Evolutionary conservation across 2,329 filamentous ascomycete species (phyloP).

Genomic region (Cyclaneusma minus): DNA sequence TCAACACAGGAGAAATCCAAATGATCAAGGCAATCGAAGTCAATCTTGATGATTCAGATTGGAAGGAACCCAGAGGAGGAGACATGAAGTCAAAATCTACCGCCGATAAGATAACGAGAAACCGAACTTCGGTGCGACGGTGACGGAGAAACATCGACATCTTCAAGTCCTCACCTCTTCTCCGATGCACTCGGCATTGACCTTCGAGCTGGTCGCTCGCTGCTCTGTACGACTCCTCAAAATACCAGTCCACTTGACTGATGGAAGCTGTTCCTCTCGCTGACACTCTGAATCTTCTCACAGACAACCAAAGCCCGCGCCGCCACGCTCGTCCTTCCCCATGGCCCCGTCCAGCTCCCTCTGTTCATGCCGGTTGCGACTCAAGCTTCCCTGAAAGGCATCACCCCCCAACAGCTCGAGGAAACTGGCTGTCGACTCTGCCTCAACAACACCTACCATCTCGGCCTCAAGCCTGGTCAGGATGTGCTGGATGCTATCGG

Average conservation of each 20-base stretch:
- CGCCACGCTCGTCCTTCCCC: conserved; percentile 72
- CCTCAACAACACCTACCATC: conserved; percentile 95
- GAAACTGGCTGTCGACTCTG: conserved; percentile 80
- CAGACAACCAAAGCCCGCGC: conserved; percentile 91
- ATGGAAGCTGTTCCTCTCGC: conserved; percentile 5
- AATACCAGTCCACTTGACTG: conserved; percentile 6
- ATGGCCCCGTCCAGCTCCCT: conserved; percentile 79
- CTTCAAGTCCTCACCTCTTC: too few species aligned
- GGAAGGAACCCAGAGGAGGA: too few species aligned
- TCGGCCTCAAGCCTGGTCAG: conserved; percentile 89
- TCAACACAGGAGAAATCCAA: too few species aligned
- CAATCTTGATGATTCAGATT: too few species aligned
- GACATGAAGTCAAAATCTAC: too few species aligned
- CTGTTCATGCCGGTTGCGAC: conserved; percentile 99
- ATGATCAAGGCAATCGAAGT: too few species aligned
- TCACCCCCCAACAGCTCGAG: conserved; percentile 85
- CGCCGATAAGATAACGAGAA: too few species aligned
- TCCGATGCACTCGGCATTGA: conserved; percentile 51
- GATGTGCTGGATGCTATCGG: conserved; percentile 74
- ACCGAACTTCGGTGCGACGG: too few species aligned
- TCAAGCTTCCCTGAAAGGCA: conserved; percentile 84
- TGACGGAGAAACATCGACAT: too few species aligned
- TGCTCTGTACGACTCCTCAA: conserved; percentile 51
- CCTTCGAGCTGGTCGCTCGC: conserved; percentile 60
- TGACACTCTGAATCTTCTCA: conserved; percentile 5